These are phyloP conservation scores for Thelonectria rubi DNA, from an alignment of 2,329 filamentous ascomycete species.

Conservation along the genomic window DNA sequence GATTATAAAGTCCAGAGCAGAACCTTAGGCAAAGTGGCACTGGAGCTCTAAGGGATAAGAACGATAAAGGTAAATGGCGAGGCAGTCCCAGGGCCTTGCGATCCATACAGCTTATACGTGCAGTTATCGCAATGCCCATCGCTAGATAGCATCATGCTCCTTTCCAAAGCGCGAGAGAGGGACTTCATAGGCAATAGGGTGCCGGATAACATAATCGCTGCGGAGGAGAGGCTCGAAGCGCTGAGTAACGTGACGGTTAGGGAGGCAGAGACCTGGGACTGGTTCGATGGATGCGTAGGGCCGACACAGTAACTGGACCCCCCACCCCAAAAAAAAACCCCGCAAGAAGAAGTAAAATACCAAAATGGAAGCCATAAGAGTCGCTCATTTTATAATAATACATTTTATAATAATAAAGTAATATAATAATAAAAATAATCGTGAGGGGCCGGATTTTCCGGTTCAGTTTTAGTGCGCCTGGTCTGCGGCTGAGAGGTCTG, in stretches of 20 bases:
- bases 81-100: neutral
- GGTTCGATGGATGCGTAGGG: no score
- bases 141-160: conserved; percentile 2
- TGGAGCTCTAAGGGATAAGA: conserved; percentile 3
- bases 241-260: neutral
- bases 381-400: no score
- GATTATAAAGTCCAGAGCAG: conserved; percentile 16
- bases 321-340: no score
- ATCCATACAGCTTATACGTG: conserved; percentile 6
- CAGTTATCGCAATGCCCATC: neutral
- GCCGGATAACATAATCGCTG: neutral
- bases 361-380: no score
- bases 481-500: no score
- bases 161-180: neutral
- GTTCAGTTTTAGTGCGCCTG: no score
- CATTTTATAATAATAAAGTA: no score
- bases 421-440: no score
- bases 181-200: neutral
- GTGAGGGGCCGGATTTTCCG: no score
- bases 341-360: no score
- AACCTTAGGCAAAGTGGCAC: neutral
- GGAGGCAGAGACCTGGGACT: no score
- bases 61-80: neutral
- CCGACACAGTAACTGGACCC: no score
- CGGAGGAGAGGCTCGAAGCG: neutral